These are phyloP conservation scores for Cutaneotrichosporon spelunceum DNA, from an alignment of 1,284 basidiomycete genomes.

Conservation along the genomic window DNA sequence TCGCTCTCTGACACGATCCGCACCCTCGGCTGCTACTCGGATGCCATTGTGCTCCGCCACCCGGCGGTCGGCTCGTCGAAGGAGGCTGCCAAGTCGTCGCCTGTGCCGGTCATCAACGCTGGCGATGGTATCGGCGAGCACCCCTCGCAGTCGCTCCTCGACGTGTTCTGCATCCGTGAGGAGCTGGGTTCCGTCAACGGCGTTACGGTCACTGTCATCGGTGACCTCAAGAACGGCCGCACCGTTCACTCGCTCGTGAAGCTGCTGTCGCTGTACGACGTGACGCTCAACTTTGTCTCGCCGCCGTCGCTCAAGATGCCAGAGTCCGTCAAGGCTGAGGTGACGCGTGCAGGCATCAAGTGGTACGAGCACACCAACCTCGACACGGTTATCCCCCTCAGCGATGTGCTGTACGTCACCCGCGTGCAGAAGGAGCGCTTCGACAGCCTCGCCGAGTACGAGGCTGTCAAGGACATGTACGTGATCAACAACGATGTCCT, in stretches of 20 bases:
- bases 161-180: slow-evolving; percentile 95
- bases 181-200: slow-evolving; percentile 98
- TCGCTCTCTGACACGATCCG: slow-evolving; percentile 89
- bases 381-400: slow-evolving; percentile 83
- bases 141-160: slow-evolving; percentile 90
- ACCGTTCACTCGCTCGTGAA: slow-evolving; percentile 96
- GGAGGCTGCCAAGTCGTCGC: slow-evolving; percentile 86
- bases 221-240: slow-evolving; percentile 96
- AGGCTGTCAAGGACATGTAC: slow-evolving; percentile 87
- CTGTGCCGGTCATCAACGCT: slow-evolving; percentile 93
- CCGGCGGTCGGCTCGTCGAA: slow-evolving; percentile 90
- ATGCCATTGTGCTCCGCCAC: slow-evolving; percentile 92
- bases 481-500: slow-evolving; percentile 90
- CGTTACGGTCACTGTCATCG: slow-evolving; percentile 86
- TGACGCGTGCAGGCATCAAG: slow-evolving; percentile 73
- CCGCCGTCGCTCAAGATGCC: slow-evolving; percentile 92
- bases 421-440: slow-evolving; percentile 96
- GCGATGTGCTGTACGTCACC: slow-evolving; percentile 98
- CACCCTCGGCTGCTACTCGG: slow-evolving; percentile 92
- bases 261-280: slow-evolving; percentile 82
- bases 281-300: slow-evolving; percentile 93
- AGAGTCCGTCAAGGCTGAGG: slow-evolving; percentile 73
- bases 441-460: slow-evolving; percentile 74
- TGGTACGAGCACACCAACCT: slow-evolving; percentile 79
- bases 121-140: slow-evolving; percentile 98